phyloP scores from a whole-genome alignment of 306 rosid species.

The Hylodesmum podocarpum region DNA sequence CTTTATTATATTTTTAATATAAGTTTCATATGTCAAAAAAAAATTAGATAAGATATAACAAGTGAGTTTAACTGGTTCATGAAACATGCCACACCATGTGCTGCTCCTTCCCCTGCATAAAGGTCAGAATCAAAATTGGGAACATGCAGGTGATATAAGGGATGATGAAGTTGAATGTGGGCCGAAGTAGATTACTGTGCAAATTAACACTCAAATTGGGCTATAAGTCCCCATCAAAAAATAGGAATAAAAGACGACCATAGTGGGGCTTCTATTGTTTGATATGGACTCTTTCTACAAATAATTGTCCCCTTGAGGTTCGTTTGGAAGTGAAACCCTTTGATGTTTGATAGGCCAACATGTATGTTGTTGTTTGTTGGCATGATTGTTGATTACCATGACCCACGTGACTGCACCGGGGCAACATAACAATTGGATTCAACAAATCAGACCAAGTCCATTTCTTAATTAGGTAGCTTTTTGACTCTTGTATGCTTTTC shows the following conservation, averaged over 20 bases:
- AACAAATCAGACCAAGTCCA: not conserved
- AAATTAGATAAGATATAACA: no score
- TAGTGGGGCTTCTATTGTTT: slow-evolving; percentile 16
- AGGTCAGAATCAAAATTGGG: not conserved
- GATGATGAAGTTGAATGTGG: not conserved
- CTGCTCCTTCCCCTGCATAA: no score
- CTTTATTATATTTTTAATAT: no score
- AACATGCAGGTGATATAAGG: not conserved
- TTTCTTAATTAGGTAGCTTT: not conserved
- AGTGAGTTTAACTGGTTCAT: no score
- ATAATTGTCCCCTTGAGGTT: not conserved
- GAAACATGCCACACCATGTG: no score
- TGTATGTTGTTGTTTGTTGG: slow-evolving; percentile 3
- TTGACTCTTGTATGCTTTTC: no score
- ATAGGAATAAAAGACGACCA: not conserved
- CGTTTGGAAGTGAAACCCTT: not conserved
- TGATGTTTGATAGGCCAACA: slow-evolving; percentile 19
- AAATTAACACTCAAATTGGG: slow-evolving; percentile 7
- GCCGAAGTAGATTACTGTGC: not conserved
- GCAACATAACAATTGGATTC: not conserved
- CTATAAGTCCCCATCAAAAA: not conserved
- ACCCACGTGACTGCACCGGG: slow-evolving; percentile 20
- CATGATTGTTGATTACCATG: not conserved
- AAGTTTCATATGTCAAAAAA: no score
- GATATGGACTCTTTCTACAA: slow-evolving; percentile 4